Percentiles rank a stretch among this genome's conserved stretches.
phyloP scores from a whole-genome alignment of 2,329 filamentous ascomycete species.

The Capronia epimyces region DNA sequence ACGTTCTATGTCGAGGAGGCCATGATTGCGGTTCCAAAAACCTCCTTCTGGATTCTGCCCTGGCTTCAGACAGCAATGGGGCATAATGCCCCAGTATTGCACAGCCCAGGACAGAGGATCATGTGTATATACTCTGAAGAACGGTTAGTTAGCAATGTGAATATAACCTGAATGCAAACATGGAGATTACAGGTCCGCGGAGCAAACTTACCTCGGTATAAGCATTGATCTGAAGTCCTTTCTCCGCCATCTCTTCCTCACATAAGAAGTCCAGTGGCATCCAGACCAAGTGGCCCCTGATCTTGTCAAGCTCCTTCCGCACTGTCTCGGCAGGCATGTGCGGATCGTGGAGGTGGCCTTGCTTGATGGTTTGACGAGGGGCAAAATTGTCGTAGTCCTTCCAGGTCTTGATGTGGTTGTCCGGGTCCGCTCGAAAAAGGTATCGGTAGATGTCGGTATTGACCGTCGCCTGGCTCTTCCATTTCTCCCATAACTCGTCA shows the following conservation, averaged over 20 bases:
- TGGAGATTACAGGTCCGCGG: background rate
- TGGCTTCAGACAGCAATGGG: too few species aligned
- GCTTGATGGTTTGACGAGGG: constrained; percentile 63
- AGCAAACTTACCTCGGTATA: constrained; percentile 77
- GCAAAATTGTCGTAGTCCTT: constrained; percentile 79
- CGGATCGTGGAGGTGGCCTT: constrained; percentile 81
- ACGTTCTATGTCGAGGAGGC: background rate
- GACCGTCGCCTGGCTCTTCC: constrained; percentile 64
- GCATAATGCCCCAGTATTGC: background rate
- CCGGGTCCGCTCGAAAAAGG: constrained; percentile 84
- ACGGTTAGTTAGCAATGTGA: constrained; percentile 1
- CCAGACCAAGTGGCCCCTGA: constrained; percentile 88
- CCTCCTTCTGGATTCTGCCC: too few species aligned
- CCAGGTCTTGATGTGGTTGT: constrained; percentile 81
- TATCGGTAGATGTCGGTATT: constrained; percentile 79
- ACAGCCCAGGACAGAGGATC: background rate
- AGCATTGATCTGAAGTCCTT: constrained; percentile 75
- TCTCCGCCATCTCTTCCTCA: constrained; percentile 84
- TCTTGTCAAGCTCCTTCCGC: constrained; percentile 66
- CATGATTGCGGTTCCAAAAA: background rate
- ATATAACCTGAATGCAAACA: background rate
- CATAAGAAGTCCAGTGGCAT: constrained; percentile 86
- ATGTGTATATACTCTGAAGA: constrained; percentile 19
- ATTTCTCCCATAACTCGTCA: constrained; percentile 63
- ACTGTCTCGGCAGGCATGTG: constrained; percentile 69